Base-by-base conservation (phyloP, 2,329 filamentous ascomycete species). In the Aspergillus bombycis region DNA sequence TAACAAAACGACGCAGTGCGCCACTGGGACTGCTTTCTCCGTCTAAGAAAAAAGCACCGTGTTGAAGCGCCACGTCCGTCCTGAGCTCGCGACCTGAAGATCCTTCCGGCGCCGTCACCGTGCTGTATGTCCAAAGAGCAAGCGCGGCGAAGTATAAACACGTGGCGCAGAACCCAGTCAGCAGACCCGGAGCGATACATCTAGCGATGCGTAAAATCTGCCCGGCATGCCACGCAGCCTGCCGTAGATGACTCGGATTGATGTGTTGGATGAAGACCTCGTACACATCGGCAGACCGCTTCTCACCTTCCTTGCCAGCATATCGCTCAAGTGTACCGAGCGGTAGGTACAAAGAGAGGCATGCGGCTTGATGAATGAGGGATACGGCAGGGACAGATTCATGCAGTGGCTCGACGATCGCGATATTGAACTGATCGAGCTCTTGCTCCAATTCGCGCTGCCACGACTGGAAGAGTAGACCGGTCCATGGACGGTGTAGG, bases 141-240 rank as follows among this genome's bases (percentile, higher is more conserved):
- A 93, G 79, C 14, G 85, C 85, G 1, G 90, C 89, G 70, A 92
- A 89, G 71, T 91, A 90, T 0, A 91, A 83, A 0, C 86, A 87
- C 8, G 92, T 85, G 0, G 89, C 88, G 65, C 87, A 86, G 72
- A 92, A 91, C 65, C 89, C 87, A 50, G 86, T 85, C 4, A 91
- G 75, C 12, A 84, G 80, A 0, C 83, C 81, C 1, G 78, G 73
- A 0, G 86, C 83, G 55, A 89, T 84, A 55, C 78, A 64, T 69
- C 83, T 85, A 2, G 88, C 89, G 46, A 85, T 84, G 9, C 87
- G 84, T 6, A 92, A 73, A 1, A 90, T 82, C 73, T 91, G 90
- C 0, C 88, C 89, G 1, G 90, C 89, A 67, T 89, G 88, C 85
- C 86, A 91, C 0, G 91, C 61, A 2, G 72, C 71, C 72, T 11